phyloP scores from a whole-genome alignment of 2,329 filamentous ascomycete species.

The Phymatotrichopsis omnivora region DNA sequence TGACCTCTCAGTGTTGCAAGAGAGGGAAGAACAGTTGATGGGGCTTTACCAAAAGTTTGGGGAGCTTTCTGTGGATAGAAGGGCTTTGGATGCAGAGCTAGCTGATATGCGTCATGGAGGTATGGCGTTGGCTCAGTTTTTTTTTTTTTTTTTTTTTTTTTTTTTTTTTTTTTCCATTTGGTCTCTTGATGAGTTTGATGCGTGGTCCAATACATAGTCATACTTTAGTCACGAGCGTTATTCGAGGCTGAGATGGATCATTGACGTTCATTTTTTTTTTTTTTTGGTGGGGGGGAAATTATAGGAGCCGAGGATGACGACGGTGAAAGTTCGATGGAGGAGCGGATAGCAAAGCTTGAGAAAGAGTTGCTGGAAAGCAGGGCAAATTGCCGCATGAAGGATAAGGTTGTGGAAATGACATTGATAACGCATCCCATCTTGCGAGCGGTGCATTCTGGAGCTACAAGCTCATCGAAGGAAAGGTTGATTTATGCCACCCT shows the following conservation, averaged over 20 bases:
- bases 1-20: constrained; percentile 8
- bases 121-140: constrained; percentile 6
- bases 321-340: constrained; percentile 34
- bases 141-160: constrained; percentile 13
- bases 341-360: constrained; percentile 50
- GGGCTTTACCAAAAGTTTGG: constrained; percentile 22
- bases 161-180: constrained; percentile 15
- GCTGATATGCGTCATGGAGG: constrained; percentile 8
- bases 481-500: too few relatives aligned
- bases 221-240: too few relatives aligned
- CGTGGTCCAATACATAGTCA: constrained; percentile 4
- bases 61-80: constrained; percentile 18
- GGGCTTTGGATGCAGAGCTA: constrained; percentile 18
- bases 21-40: constrained; percentile 21
- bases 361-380: constrained; percentile 58
- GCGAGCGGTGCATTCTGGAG: constrained; percentile 63
- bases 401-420: constrained; percentile 57
- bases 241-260: too few relatives aligned
- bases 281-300: background rate
- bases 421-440: constrained; percentile 65
- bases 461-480: constrained; percentile 54
- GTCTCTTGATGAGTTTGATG: background rate
- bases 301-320: constrained; percentile 32
- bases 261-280: too few relatives aligned
- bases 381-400: constrained; percentile 58